Conservation (phyloP, 2,329 filamentous ascomycete species). For the Penicillium sp. region DNA sequence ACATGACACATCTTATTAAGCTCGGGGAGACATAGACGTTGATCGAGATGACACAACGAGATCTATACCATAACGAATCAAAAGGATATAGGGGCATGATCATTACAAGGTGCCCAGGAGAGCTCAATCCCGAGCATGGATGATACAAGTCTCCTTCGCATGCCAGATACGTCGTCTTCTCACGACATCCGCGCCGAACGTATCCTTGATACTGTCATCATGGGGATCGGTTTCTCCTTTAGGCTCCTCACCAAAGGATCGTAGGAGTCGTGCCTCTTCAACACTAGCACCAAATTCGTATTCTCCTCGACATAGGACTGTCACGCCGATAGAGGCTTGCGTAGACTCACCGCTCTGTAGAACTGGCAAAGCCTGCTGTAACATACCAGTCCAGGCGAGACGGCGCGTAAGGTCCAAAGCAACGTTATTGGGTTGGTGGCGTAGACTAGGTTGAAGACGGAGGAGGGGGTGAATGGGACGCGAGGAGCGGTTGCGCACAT, state of each 20-base stretch:
- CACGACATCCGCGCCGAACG: conserved; percentile 44
- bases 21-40: neutral
- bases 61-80: conserved; percentile 9
- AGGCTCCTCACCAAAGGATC: conserved; percentile 19
- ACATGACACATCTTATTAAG: conserved; percentile 10
- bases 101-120: neutral
- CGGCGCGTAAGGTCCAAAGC: conserved; percentile 82
- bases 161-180: conserved; percentile 51
- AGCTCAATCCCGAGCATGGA: conserved; percentile 42
- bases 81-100: conserved; percentile 3
- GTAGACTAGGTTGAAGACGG: conserved; percentile 75
- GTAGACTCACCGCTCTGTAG: conserved; percentile 63
- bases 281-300: conserved; percentile 82
- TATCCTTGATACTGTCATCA: conserved; percentile 41
- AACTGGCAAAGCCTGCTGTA: conserved; percentile 73
- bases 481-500: conserved; percentile 72
- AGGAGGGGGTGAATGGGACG: conserved; percentile 72
- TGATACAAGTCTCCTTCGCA: conserved; percentile 49
- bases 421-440: conserved; percentile 71
- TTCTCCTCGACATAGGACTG: conserved; percentile 75
- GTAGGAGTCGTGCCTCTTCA: conserved; percentile 71
- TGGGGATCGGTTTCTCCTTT: conserved; percentile 23
- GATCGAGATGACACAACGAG: neutral
- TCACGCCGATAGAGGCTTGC: conserved; percentile 70
- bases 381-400: conserved; percentile 80